Evolutionary conservation across 345 rosid species (phyloP).

Genomic region (Dipteronia sinensis): DNA sequence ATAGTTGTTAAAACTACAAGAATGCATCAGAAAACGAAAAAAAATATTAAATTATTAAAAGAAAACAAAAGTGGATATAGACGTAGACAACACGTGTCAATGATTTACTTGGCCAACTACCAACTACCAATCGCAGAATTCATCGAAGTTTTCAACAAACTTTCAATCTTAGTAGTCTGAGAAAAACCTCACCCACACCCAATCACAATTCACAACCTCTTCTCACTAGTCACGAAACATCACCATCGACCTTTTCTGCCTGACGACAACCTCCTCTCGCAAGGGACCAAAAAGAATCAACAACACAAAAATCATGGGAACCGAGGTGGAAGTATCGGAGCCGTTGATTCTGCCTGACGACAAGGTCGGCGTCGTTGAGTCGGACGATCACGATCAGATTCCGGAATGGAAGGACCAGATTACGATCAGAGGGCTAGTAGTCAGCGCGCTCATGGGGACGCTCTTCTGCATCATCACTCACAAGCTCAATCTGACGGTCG

Average conservation of each 20-base stretch:
- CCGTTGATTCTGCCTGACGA: constrained; percentile 22
- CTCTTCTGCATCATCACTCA: constrained; percentile 91
- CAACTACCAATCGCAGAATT: not conserved
- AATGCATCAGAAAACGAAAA: not conserved
- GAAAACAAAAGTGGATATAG: not conserved
- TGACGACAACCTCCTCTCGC: not conserved
- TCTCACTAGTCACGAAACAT: not conserved
- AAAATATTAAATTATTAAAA: not conserved
- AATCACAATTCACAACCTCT: no score
- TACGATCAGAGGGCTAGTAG: constrained; percentile 69
- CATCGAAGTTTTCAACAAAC: not conserved
- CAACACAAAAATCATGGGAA: constrained; percentile 46
- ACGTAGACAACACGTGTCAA: not conserved
- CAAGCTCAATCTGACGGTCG: constrained; percentile 86
- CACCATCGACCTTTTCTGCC: not conserved
- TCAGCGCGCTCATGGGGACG: constrained; percentile 68
- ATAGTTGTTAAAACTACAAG: not conserved
- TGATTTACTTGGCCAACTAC: not conserved
- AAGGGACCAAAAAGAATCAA: not conserved
- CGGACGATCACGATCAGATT: constrained; percentile 42
- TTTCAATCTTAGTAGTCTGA: not conserved
- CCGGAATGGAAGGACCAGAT: constrained; percentile 98
- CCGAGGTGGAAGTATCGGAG: constrained; percentile 39
- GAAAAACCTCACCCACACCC: not conserved
- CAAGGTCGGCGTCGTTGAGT: constrained; percentile 54